Base-by-base conservation (phyloP, 805 yeast species). In the Zygosaccharomyces bailii region DNA sequence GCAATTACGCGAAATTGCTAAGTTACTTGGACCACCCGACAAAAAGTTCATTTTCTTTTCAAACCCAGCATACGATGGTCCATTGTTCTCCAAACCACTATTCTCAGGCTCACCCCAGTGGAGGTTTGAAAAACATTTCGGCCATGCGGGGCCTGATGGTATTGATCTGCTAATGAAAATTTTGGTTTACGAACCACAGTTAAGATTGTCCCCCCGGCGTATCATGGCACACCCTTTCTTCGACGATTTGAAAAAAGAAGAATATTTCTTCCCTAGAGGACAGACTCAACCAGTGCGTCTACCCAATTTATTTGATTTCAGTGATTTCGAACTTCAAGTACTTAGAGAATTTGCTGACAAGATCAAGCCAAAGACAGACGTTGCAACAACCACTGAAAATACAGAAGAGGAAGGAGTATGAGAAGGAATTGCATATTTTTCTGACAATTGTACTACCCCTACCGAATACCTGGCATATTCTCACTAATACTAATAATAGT, bases 221-320 rank as follows among this genome's bases (percentile, higher is more conserved):
- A 88, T 91, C 6, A 70, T 93, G 74, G 80, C 90, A 5, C 96
- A 91, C 70, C 83, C 84, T 19, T 93, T 88, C 65, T 91, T 91
- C 63, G 84, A 87, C 63, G 96, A 90, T 60, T 74, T 91, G 54
- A 84, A 91, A 63, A 75, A 73, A 19, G 73, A 70, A 46, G 62
- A 65, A 41, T 68, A 68, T 43, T 70, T 70, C 54, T 80, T 78
- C 43, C 85, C 86, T 25, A 69, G 85, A 59, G 79, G 82, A 20
- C 59, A 69, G 53, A 47, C 68, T n/a, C 59, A 61, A 42, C 70
- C 73, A 21, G 55, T 74, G 55, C 57, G 61, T 56, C 50, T 79
- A 58, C 73, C 72, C 57, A 59, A 70, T 49, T 59, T 86, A 57
- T 79, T 85, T 71, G 80, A 86, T 62, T 79, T 93, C 68, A 81